phyloP scores from a whole-genome alignment of 2,329 filamentous ascomycete genomes.

The Penicillium sp. region DNA sequence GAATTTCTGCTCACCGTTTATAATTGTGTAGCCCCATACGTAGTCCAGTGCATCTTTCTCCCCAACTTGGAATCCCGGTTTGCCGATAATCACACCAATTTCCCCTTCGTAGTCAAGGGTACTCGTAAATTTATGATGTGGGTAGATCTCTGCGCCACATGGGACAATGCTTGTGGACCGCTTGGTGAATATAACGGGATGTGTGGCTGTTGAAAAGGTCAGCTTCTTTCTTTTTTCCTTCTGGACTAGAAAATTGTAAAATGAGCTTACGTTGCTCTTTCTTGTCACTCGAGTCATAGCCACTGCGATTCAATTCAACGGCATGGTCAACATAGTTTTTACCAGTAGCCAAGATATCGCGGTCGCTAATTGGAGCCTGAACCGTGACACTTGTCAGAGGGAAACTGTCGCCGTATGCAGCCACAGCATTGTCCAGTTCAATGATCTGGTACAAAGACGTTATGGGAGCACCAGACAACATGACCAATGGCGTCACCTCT shows the following conservation, averaged over 20 bases:
- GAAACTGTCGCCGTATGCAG: neutral
- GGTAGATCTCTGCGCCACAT: neutral
- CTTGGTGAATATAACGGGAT: neutral
- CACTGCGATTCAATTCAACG: slow-evolving; percentile 54
- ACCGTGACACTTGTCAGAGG: neutral
- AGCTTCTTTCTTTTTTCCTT: no score
- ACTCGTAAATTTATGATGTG: neutral
- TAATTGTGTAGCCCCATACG: neutral
- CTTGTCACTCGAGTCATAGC: slow-evolving; percentile 55
- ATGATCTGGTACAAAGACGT: neutral
- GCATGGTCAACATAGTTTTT: slow-evolving; percentile 57
- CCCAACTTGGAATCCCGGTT: neutral
- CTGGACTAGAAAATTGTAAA: no score
- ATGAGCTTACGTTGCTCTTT: neutral
- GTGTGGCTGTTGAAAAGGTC: neutral
- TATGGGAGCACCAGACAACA: neutral
- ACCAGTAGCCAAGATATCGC: slow-evolving; percentile 22
- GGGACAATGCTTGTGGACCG: neutral
- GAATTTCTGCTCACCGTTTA: no score
- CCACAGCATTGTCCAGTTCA: neutral
- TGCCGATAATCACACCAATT: neutral
- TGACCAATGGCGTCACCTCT: neutral
- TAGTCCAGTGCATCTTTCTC: neutral
- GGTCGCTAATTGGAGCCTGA: slow-evolving; percentile 1
- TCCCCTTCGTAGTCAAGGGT: neutral